These are phyloP conservation scores for Talaromyces borbonicus DNA, from an alignment of 495 filamentous ascomycete genomes.

Conservation along the genomic window DNA sequence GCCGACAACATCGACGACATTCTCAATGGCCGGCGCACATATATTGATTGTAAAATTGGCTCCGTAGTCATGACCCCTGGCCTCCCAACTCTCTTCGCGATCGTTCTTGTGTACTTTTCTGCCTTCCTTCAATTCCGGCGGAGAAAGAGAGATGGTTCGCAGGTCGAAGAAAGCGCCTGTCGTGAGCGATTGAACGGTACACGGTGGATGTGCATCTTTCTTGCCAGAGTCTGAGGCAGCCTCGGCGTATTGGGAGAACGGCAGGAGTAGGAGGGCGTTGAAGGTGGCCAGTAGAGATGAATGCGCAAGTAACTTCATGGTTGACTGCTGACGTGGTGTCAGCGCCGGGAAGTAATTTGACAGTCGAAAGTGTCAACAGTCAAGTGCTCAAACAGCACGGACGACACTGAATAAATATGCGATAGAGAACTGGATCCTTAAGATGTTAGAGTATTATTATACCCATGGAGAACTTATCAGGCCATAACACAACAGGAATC, in stretches of 20 bases:
- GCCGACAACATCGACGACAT: slow-evolving; percentile 59
- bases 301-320: slow-evolving; percentile 6
- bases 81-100: slow-evolving; percentile 66
- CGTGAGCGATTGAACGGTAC: slow-evolving; percentile 65
- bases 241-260: slow-evolving; percentile 20
- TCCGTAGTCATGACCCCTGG: slow-evolving; percentile 73
- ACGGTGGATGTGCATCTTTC: slow-evolving; percentile 44
- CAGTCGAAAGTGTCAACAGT: neutral
- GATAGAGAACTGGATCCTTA: too few relatives aligned
- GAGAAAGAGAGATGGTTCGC: slow-evolving; percentile 55
- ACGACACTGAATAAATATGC: too few relatives aligned
- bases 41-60: slow-evolving; percentile 95
- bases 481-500: too few relatives aligned
- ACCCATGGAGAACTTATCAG: too few relatives aligned
- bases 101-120: slow-evolving; percentile 50
- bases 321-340: neutral
- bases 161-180: slow-evolving; percentile 86
- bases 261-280: slow-evolving; percentile 9
- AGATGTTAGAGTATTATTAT: too few relatives aligned
- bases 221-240: slow-evolving; percentile 15
- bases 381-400: too few relatives aligned
- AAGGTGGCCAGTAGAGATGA: neutral
- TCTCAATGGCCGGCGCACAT: slow-evolving; percentile 76
- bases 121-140: slow-evolving; percentile 41
- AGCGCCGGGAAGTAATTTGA: neutral